Base-by-base conservation (phyloP, 1,284 basidiomycete species). In the Ceratobasidium theobromae region DNA sequence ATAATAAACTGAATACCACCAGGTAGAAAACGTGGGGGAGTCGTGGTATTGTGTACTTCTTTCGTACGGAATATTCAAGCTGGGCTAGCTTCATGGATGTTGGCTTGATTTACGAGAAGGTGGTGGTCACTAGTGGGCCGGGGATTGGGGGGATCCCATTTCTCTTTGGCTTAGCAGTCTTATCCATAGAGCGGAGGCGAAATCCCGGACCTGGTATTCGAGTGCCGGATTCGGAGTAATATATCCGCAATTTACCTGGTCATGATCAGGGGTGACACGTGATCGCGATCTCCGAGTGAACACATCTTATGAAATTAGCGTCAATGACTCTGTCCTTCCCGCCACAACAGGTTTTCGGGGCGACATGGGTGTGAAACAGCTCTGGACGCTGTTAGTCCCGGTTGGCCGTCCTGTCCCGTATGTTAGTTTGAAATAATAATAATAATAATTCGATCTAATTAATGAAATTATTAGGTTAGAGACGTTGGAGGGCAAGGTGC, bases 311-410 rank as follows among this genome's bases (percentile, higher is more conserved):
- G n/a, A n/a, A n/a, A n/a, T n/a, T n/a, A n/a, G n/a, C n/a, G n/a
- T n/a, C n/a, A n/a, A n/a, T n/a, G 18, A 8, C 43, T 46, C 35
- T 38, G 8, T 38, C 8, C 9, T 8, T 16, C 35, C 21, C 55
- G 55, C 55, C 55, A 58, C 55, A 25, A 32, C 43, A 55, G 18
- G 27, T 8, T 28, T 27, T 9, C 28, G 25, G 35, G n/a, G n/a
- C 9, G 18, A 18, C 21, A 96, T 95, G 94, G 94, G 94, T 85
- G 94, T 97, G 66, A 95, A 96, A 77, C 94, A 92, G 41, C 80
- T 97, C 69, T 98, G 95, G 95, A 89, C 83, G 68, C 85, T 98
- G n/a, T 80, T 98, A 66, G 84, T 85, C 21, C 95, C 95, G 9
- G 93, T 95, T 45, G 93, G 93, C 53, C 82, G 93, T 71, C 90